phyloP scores from a whole-genome alignment of 2,329 filamentous ascomycete species.

The Penicillium decumbens region DNA sequence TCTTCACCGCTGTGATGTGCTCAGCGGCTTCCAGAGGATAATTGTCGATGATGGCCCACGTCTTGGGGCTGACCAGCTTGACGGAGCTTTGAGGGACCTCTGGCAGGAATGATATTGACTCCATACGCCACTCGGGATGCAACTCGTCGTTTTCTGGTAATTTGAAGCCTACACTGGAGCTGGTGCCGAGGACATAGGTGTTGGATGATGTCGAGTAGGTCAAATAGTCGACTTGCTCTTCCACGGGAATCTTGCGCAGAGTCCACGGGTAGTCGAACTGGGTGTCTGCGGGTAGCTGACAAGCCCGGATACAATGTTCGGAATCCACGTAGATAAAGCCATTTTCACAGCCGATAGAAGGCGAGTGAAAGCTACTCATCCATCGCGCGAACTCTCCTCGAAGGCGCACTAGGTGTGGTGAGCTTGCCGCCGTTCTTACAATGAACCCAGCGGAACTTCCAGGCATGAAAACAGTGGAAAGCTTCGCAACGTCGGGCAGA shows the following conservation, averaged over 20 bases:
- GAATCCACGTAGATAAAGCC: slow-evolving; percentile 80
- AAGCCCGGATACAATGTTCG: slow-evolving; percentile 65
- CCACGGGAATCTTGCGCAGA: slow-evolving; percentile 65
- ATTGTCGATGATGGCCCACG: slow-evolving; percentile 72
- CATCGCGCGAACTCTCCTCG: slow-evolving; percentile 64
- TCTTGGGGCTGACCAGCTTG: slow-evolving; percentile 72
- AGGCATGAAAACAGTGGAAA: slow-evolving; percentile 76
- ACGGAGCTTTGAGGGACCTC: slow-evolving; percentile 66
- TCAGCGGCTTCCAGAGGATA: slow-evolving; percentile 70
- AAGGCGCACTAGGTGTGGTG: slow-evolving; percentile 69
- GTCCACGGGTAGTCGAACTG: slow-evolving; percentile 74
- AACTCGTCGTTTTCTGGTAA: slow-evolving; percentile 82
- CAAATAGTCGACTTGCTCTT: slow-evolving; percentile 65
- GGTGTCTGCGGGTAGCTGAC: slow-evolving; percentile 62
- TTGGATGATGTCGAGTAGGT: slow-evolving; percentile 71
- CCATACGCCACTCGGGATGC: slow-evolving; percentile 72
- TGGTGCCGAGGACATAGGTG: slow-evolving; percentile 73
- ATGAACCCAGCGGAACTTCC: slow-evolving; percentile 77
- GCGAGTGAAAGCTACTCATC: slow-evolving; percentile 68
- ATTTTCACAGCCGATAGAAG: slow-evolving; percentile 63
- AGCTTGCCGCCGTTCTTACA: slow-evolving; percentile 72
- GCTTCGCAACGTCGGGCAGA: slow-evolving; percentile 59
- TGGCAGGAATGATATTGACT: slow-evolving; percentile 60
- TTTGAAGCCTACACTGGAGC: slow-evolving; percentile 65
- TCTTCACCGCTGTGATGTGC: slow-evolving; percentile 73